These are phyloP conservation scores for Suillus clintonianus DNA, from an alignment of 768 basidiomycete genomes.

Conservation along the genomic window DNA sequence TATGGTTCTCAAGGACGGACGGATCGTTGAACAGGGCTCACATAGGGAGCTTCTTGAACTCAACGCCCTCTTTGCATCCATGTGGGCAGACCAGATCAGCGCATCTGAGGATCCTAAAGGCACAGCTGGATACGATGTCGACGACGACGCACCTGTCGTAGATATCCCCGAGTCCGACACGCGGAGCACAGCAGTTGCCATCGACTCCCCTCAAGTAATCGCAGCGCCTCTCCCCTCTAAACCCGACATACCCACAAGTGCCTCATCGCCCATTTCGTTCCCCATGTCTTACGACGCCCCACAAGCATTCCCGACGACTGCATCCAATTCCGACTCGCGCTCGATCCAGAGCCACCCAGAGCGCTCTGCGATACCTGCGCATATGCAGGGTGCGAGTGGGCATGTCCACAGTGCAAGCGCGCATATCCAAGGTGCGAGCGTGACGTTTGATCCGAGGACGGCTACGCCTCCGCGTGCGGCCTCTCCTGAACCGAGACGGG, in stretches of 20 bases:
- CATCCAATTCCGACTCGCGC: conserved; percentile 29
- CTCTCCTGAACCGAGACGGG: conserved; percentile 76
- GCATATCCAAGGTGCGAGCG: conserved; percentile 45
- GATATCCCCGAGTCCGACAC: conserved; percentile 17
- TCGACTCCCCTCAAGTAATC: conserved; percentile 17
- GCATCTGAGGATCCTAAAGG: conserved; percentile 36
- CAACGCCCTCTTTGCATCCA: conserved; percentile 74
- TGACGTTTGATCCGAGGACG: conserved; percentile 67
- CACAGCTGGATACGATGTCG: conserved; percentile 26
- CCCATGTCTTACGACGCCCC: conserved; percentile 32
- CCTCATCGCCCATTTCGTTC: too few species aligned
- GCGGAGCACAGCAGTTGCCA: conserved; percentile 25
- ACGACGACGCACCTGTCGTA: conserved; percentile 19
- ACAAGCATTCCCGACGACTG: conserved; percentile 31
- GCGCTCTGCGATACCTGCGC: conserved; percentile 8
- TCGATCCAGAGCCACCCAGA: conserved; percentile 26
- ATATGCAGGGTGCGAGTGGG: too few species aligned
- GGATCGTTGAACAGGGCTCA: conserved; percentile 79
- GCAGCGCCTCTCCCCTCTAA: conserved; percentile 13
- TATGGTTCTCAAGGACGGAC: conserved; percentile 87
- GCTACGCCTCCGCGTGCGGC: conserved; percentile 63
- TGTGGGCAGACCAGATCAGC: conserved; percentile 88
- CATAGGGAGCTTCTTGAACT: conserved; percentile 76
- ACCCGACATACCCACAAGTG: conserved; percentile 19
- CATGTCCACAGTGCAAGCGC: too few species aligned